Base-by-base conservation (phyloP, 352 stramenopile genomes). In the Aphanomyces invadans region DNA sequence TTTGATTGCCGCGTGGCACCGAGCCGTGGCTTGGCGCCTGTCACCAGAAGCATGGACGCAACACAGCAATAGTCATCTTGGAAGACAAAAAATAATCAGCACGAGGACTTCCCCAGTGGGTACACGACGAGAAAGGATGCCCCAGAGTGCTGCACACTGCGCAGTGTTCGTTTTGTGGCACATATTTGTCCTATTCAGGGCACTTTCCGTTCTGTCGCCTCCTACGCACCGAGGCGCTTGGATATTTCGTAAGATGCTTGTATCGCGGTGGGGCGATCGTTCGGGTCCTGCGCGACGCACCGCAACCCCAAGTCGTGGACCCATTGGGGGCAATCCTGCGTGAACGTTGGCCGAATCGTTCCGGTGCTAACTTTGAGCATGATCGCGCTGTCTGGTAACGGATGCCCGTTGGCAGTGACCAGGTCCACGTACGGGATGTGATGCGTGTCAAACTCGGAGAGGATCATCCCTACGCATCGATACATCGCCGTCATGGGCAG, bases 391-490 rank as follows among this genome's bases (percentile, higher is more conserved):
- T 63, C 28, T 19, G 9, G 12, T 7, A 44, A 48, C 10, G 21
- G 9, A 23, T n/a, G 21, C 21, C 31, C 55, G 36, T 33, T 46
- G 33, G n/a, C 7, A 19, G 12, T 65, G 12, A 52, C n/a, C 17
- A 64, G 25, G 23, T 64, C 29, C 12, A 19, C 23, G 36, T 65
- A 70, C 48, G 63, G 63, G 12, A 53, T 39, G 4, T 52, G 12
- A 38, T 46, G 32, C 32, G 46, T 70, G 33, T 52, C 52, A 19
- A 70, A 29, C 38, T 70, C 63, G 7, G 59, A 45, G 12, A 74
- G 42, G 29, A 74, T 39, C 33, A 72, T 54, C 4, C 59, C 59
- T n/a, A n/a, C n/a, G n/a, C n/a, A n/a, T n/a, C n/a, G n/a, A n/a
- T n/a, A n/a, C n/a, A n/a, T n/a, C n/a, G n/a, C n/a, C n/a, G n/a